A percentile compares a stretch with the other conserved stretches of the same genome.
These are phyloP conservation scores for Trichoderma asperellum DNA, from an alignment of 2,329 filamentous ascomycete genomes.

Conservation along the genomic window DNA sequence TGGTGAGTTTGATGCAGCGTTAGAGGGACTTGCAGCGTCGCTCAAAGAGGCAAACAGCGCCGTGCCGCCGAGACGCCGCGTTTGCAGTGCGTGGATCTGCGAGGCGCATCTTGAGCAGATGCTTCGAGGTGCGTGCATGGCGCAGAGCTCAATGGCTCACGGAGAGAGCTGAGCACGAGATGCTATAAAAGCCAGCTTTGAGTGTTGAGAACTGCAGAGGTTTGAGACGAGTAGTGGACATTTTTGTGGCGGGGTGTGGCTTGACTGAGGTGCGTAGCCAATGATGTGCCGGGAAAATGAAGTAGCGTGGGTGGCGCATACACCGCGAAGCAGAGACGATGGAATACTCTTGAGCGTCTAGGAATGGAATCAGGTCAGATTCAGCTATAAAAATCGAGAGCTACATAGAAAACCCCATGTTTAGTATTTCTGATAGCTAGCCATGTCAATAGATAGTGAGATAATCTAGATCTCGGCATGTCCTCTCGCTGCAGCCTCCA, in stretches of 20 bases:
- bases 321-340: not conserved
- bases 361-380: not conserved
- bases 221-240: not conserved
- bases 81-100: constrained; percentile 34
- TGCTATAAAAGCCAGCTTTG: not conserved
- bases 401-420: no score
- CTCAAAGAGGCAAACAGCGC: constrained; percentile 36
- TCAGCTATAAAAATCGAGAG: not conserved
- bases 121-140: constrained; percentile 43
- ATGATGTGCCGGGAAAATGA: constrained; percentile 1
- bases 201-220: constrained; percentile 12
- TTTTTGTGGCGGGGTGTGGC: constrained; percentile 29
- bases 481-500: not conserved
- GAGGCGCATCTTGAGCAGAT: constrained; percentile 44
- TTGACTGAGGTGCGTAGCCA: constrained; percentile 28
- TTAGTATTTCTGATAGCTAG: no score
- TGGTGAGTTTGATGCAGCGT: constrained; percentile 4
- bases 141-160: constrained; percentile 24
- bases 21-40: constrained; percentile 24
- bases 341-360: not conserved
- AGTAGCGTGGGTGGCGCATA: not conserved
- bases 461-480: not conserved
- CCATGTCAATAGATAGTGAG: not conserved
- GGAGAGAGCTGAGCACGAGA: not conserved
- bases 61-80: constrained; percentile 31